Conservation (phyloP, 2,329 filamentous ascomycete genomes). For the Monosporascus sp. region DNA sequence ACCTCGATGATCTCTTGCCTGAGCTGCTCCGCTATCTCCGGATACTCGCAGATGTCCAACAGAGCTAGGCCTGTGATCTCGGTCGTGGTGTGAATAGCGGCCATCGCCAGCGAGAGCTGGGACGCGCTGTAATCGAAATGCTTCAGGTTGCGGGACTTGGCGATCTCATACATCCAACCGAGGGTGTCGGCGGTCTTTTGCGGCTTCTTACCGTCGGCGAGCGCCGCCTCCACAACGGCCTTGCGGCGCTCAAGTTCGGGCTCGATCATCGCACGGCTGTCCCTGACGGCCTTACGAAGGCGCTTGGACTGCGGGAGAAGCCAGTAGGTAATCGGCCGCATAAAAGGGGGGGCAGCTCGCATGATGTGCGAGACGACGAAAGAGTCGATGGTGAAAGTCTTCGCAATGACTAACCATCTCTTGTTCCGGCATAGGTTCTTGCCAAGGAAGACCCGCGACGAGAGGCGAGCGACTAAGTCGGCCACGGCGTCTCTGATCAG, state of each 20-base stretch:
- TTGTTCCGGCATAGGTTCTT: conserved; percentile 37
- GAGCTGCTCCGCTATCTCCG: conserved; percentile 38
- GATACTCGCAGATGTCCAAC: conserved; percentile 38
- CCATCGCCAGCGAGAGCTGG: conserved; percentile 32
- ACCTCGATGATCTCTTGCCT: conserved; percentile 38
- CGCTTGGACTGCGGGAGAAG: conserved; percentile 36
- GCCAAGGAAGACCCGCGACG: conserved; percentile 45
- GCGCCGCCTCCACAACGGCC: conserved; percentile 18
- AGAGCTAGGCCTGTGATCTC: conserved; percentile 31
- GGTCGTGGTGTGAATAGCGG: conserved; percentile 38
- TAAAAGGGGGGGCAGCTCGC: conserved; percentile 32
- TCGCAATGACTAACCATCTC: conserved; percentile 40
- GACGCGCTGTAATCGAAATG: conserved; percentile 26
- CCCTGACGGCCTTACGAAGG: conserved; percentile 31
- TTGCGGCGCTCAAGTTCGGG: conserved; percentile 27
- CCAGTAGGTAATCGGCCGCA: conserved; percentile 39
- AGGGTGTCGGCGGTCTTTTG: conserved; percentile 33
- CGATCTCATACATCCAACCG: conserved; percentile 38
- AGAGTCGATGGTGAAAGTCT: conserved; percentile 36
- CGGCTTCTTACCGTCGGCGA: conserved; percentile 21
- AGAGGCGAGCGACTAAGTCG: conserved; percentile 41
- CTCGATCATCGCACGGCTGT: conserved; percentile 30
- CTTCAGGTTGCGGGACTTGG: conserved; percentile 17
- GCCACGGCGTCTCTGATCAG: conserved; percentile 32
- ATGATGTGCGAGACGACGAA: conserved; percentile 32